These are phyloP conservation scores for Talaromyces rugulosus DNA, from an alignment of 2,329 filamentous ascomycete genomes.

Conservation along the genomic window DNA sequence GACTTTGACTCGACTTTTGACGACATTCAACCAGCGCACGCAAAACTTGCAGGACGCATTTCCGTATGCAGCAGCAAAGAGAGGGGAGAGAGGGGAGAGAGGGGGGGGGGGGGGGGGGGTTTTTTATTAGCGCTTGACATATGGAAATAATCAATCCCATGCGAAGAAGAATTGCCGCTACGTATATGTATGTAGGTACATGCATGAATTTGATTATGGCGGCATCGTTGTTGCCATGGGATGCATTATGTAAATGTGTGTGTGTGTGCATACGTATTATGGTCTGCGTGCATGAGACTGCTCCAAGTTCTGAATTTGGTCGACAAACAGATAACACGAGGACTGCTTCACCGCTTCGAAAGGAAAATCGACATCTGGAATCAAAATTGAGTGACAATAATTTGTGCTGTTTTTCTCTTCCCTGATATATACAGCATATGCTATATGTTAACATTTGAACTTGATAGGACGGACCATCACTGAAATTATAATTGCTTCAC, in stretches of 20 bases:
- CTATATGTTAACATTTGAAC: not conserved
- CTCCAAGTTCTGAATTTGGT: not conserved
- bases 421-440: too few relatives aligned
- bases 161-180: not conserved
- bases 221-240: not conserved
- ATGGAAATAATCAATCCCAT: not conserved
- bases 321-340: not conserved
- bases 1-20: too few relatives aligned
- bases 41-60: not conserved
- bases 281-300: not conserved
- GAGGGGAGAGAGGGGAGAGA: too few relatives aligned
- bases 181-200: not conserved
- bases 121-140: not conserved
- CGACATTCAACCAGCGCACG: not conserved
- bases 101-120: too few relatives aligned
- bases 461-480: not conserved
- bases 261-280: not conserved
- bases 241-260: not conserved
- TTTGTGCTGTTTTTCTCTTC: not conserved
- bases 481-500: too few relatives aligned
- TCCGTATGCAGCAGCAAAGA: not conserved
- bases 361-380: too few relatives aligned
- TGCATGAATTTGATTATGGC: not conserved
- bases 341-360: not conserved
- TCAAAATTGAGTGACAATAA: too few relatives aligned